phyloP scores from a whole-genome alignment of 331 rosid species.

The Malus hybrid region DNA sequence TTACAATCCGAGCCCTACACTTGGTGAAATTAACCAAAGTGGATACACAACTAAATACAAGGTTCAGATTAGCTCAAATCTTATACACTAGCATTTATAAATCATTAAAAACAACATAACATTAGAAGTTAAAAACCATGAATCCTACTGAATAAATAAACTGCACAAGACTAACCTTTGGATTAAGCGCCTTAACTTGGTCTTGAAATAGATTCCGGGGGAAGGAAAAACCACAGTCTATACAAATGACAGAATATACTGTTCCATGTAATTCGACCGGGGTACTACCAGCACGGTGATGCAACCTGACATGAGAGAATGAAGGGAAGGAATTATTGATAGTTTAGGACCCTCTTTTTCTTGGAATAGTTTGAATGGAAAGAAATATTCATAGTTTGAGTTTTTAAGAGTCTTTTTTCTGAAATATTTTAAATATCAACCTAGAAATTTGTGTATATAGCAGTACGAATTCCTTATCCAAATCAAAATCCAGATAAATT shows the following conservation, averaged over 20 bases:
- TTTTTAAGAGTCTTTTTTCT: background rate
- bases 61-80: too few relatives aligned
- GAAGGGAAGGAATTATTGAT: background rate
- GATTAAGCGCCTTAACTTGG: constrained; percentile 71
- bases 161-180: constrained; percentile 49
- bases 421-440: background rate
- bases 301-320: constrained; percentile 52
- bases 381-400: background rate
- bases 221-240: constrained; percentile 65
- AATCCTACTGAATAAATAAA: background rate
- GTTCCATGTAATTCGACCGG: constrained; percentile 96
- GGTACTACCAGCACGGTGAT: constrained; percentile 91
- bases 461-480: background rate
- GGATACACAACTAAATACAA: too few relatives aligned
- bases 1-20: too few relatives aligned
- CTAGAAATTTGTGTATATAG: background rate
- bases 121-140: background rate
- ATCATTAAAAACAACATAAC: constrained; percentile 1
- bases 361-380: background rate
- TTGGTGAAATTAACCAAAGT: too few relatives aligned
- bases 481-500: background rate
- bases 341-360: background rate
- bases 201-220: constrained; percentile 72
- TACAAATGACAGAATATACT: constrained; percentile 71
- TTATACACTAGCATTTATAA: background rate